A percentile compares a stretch with the other conserved stretches of the same genome.
phyloP scores from a whole-genome alignment of 1,284 basidiomycete genomes.

The Microbotryum intermedium region DNA sequence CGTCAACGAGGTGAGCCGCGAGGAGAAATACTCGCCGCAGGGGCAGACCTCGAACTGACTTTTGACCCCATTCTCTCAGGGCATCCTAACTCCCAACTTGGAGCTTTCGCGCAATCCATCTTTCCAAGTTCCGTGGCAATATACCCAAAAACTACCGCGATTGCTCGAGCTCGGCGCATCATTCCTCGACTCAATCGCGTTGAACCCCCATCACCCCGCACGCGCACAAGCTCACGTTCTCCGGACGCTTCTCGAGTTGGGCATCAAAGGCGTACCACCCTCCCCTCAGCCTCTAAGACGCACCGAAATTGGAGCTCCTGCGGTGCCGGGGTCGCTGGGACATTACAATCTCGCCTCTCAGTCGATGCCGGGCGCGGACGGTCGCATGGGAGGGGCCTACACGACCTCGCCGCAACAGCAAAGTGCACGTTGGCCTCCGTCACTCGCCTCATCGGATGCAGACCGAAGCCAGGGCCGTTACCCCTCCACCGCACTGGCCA shows the following conservation, averaged over 20 bases:
- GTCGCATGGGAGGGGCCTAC: too few relatives aligned
- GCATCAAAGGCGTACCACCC: slow-evolving; percentile 11
- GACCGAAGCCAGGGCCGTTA: too few relatives aligned
- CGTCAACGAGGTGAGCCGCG: slow-evolving; percentile 21
- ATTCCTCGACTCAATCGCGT: slow-evolving; percentile 27
- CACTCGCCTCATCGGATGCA: too few relatives aligned
- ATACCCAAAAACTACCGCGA: slow-evolving; percentile 28
- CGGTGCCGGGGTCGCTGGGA: too few relatives aligned
- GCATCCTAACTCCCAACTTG: slow-evolving; percentile 26
- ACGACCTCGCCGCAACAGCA: too few relatives aligned
- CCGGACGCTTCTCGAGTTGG: slow-evolving; percentile 24
- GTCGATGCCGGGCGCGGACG: too few relatives aligned
- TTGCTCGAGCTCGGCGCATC: slow-evolving; percentile 28
- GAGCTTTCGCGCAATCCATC: slow-evolving; percentile 11
- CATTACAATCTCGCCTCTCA: too few relatives aligned
- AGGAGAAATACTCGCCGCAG: background rate
- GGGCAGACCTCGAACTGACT: too few relatives aligned
- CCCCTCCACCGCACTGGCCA: too few relatives aligned
- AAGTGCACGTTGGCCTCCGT: too few relatives aligned
- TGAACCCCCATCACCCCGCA: slow-evolving; percentile 22
- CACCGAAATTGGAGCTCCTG: too few relatives aligned
- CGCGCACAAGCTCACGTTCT: slow-evolving; percentile 22
- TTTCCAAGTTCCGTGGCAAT: slow-evolving; percentile 21
- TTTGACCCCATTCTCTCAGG: slow-evolving; percentile 1
- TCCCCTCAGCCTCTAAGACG: background rate